Conservation (phyloP, 1,284 basidiomycete species). For the Ceratobasidium theobromae region DNA sequence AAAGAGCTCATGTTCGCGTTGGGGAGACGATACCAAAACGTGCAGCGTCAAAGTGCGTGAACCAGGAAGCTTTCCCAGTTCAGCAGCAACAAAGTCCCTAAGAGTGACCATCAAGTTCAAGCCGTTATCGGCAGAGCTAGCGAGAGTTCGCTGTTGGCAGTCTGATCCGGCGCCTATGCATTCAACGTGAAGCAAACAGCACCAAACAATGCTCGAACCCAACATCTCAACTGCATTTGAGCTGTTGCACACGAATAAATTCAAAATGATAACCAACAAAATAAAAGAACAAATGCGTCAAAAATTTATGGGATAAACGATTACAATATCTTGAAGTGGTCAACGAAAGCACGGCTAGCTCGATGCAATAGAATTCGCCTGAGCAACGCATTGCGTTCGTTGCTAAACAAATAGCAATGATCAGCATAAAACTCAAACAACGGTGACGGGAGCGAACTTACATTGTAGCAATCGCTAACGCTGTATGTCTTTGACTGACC, state of each 20-base stretch:
- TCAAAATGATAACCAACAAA: conserved; percentile 28
- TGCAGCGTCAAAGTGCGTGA: conserved; percentile 70
- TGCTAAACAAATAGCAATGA: conserved; percentile 1
- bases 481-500: conserved; percentile 49
- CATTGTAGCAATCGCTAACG: conserved; percentile 53
- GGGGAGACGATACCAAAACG: conserved; percentile 69
- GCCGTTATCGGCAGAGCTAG: too few relatives aligned
- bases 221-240: not conserved
- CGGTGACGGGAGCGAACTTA: conserved; percentile 1
- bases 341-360: not conserved
- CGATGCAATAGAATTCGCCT: conserved; percentile 7
- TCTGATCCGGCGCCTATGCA: not conserved
- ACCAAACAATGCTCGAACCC: conserved; percentile 10
- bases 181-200: not conserved
- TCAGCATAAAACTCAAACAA: not conserved
- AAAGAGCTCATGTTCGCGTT: conserved; percentile 64
- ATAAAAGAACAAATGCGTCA: conserved; percentile 22
- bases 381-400: conserved; percentile 24
- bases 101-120: not conserved
- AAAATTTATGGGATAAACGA: not conserved
- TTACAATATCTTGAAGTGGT: not conserved
- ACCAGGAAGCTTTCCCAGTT: conserved; percentile 40
- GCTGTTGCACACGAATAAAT: conserved; percentile 27
- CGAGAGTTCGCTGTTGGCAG: too few relatives aligned
- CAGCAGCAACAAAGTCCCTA: conserved; percentile 27